Evolutionary conservation across 371 early-diverging fungal species (phyloP), one percentile per base, ranked within the genome.

Genomic region (Mortierella sp.): DNA sequence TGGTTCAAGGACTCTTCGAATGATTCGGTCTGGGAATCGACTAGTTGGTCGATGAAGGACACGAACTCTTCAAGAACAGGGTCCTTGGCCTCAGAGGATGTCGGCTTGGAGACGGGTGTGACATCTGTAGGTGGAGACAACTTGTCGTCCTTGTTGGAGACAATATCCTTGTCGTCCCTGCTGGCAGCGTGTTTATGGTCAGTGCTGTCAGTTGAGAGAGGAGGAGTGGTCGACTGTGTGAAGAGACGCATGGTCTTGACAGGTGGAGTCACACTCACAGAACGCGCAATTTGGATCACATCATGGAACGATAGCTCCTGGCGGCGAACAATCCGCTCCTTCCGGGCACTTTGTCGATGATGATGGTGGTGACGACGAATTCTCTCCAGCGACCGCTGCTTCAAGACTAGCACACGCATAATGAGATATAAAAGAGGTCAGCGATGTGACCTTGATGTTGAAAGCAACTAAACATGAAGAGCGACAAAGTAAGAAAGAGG

Each of bases 211-310:
- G 34, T 2, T 31, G 34, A 1, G 58, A 19, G 34, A 34, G 8
- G 13, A 19, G 31, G 64, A 24, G n/a, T 14, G 29, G 3, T 66
- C 19, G 66, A 31, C 10, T 31, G 19, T 44, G 29, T 45, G 29
- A 31, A 16, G 47, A 24, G 66, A 44, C 45, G 31, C 66, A 66
- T 24, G 44, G 66, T 31, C 47, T 66, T 66, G 47, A 31, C 45
- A 9, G 66, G 31, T 2, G 31, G 19, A 29, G 44, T 29, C 0
- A 66, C 44, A 10, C 11, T 45, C 2, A 24, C 39, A 24, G 39
- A 53, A n/a, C 26, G n/a, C 3, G 37, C 53, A 2, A 39, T 55
- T 0, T 19, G 26, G 26, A 26, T 26, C n/a, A 52, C 39, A 16
- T 68, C 69, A 11, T 52, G 31, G 10, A 52, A 24, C 3, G 47